Evolutionary conservation across 2,329 filamentous ascomycete species (phyloP).

Genomic region (Pyrenophora teres): DNA sequence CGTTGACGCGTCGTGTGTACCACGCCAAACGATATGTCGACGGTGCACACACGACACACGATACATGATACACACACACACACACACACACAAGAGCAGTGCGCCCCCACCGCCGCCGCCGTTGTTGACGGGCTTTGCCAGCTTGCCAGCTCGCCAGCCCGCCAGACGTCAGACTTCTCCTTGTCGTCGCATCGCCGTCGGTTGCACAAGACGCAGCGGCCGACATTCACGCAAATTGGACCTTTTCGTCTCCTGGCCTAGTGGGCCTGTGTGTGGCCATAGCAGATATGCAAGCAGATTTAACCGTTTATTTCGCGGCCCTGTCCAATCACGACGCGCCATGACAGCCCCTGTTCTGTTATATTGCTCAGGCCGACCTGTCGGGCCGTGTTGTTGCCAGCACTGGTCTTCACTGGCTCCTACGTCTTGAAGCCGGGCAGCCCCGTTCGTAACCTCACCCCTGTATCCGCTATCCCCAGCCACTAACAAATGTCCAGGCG

Average conservation of each 20-base stretch:
- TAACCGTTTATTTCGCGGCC: conserved; percentile 39
- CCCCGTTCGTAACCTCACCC: conserved; percentile 24
- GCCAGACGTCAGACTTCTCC: neutral
- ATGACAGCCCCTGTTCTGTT: conserved; percentile 35
- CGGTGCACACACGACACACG: neutral
- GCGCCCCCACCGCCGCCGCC: neutral
- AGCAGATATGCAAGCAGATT: conserved; percentile 35
- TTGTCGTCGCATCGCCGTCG: conserved; percentile 18
- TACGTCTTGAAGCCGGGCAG: conserved; percentile 21
- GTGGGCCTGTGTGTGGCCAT: conserved; percentile 23
- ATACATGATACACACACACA: too few relatives aligned
- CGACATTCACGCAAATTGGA: conserved; percentile 30
- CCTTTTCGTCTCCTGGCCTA: conserved; percentile 21
- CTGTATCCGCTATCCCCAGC: conserved; percentile 27
- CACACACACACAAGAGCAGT: neutral
- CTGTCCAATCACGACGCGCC: conserved; percentile 30
- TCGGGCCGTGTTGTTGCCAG: conserved; percentile 29
- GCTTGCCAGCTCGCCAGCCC: neutral
- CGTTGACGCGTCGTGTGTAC: conserved; percentile 5
- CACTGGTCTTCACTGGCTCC: conserved; percentile 34
- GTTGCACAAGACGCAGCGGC: conserved; percentile 26
- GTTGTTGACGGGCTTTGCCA: neutral
- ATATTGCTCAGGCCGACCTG: conserved; percentile 39
- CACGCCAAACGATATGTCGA: neutral
- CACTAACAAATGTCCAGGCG: conserved; percentile 29